phyloP scores from a whole-genome alignment of 495 filamentous ascomycete species.

The Xylaria venustula region DNA sequence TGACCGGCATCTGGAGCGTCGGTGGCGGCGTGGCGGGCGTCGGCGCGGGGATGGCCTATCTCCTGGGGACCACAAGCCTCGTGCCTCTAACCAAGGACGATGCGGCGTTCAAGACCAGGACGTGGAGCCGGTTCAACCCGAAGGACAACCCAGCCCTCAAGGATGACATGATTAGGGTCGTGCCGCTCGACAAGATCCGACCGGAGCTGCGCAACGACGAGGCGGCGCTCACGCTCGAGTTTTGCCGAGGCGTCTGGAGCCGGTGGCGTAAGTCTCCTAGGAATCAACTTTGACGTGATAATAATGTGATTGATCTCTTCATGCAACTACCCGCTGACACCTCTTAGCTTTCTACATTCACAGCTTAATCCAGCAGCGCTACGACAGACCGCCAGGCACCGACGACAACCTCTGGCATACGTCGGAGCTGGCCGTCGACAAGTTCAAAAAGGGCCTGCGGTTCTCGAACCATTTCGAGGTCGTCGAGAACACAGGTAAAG shows the following conservation, averaged over 20 bases:
- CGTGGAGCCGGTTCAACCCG: constrained; percentile 60
- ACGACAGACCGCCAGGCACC: constrained; percentile 62
- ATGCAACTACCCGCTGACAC: not conserved
- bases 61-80: constrained; percentile 29
- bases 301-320: not conserved
- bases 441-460: constrained; percentile 61
- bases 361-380: constrained; percentile 58
- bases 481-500: constrained; percentile 59
- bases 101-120: constrained; percentile 57
- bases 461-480: constrained; percentile 80
- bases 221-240: constrained; percentile 58
- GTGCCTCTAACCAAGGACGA: constrained; percentile 53
- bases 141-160: constrained; percentile 58
- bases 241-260: constrained; percentile 66
- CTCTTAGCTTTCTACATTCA: constrained; percentile 61
- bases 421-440: constrained; percentile 49
- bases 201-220: constrained; percentile 62
- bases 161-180: constrained; percentile 60
- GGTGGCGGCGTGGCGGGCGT: constrained; percentile 29
- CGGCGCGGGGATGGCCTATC: constrained; percentile 28
- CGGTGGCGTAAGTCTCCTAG: constrained; percentile 55
- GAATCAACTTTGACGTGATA: not conserved
- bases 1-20: constrained; percentile 38
- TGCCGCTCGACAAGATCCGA: constrained; percentile 62
- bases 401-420: constrained; percentile 62